Percentiles rank a stretch among this genome's conserved stretches.
Evolutionary conservation across 176 grass and related monocot species (phyloP).

Genomic region (Olyra latifolia): DNA sequence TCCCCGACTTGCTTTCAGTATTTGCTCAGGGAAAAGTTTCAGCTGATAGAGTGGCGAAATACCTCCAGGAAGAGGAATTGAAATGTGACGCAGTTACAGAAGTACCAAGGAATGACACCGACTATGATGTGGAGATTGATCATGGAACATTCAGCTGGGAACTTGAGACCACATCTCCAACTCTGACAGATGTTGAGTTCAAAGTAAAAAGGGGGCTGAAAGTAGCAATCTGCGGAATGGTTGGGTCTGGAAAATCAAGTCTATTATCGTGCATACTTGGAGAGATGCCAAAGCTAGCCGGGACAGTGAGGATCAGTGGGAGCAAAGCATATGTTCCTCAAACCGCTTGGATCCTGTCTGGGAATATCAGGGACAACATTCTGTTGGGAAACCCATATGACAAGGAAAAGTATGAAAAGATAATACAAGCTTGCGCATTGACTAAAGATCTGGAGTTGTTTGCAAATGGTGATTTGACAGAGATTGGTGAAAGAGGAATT

Average conservation of each 20-base stretch:
- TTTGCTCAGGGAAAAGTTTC: conserved; percentile 98
- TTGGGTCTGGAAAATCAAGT: conserved; percentile 95
- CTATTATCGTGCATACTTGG: conserved; percentile 93
- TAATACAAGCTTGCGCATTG: conserved; percentile 79
- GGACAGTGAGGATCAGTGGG: conserved; percentile 70
- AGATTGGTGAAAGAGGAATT: conserved; percentile 99
- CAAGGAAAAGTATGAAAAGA: conserved; percentile 68
- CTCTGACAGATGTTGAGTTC: conserved; percentile 67
- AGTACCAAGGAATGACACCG: conserved; percentile 53
- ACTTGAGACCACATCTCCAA: conserved; percentile 55
- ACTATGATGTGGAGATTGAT: conserved; percentile 67
- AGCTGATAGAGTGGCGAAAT: conserved; percentile 75
- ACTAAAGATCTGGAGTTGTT: conserved; percentile 90
- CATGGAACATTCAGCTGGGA: conserved; percentile 89
- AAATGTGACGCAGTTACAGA: conserved; percentile 62
- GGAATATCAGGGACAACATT: conserved; percentile 96
- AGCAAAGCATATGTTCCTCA: conserved; percentile 97
- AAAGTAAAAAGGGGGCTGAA: conserved; percentile 89
- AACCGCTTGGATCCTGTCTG: conserved; percentile 93
- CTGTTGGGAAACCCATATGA: conserved; percentile 83
- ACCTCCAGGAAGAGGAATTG: conserved; percentile 93
- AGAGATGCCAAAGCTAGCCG: conserved; percentile 81
- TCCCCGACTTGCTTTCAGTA: conserved; percentile 93
- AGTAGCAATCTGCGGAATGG: conserved; percentile 92
- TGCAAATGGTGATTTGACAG: conserved; percentile 90